Conservation (phyloP, 768 basidiomycete genomes). For the Lactifluus hygrophoroides region DNA sequence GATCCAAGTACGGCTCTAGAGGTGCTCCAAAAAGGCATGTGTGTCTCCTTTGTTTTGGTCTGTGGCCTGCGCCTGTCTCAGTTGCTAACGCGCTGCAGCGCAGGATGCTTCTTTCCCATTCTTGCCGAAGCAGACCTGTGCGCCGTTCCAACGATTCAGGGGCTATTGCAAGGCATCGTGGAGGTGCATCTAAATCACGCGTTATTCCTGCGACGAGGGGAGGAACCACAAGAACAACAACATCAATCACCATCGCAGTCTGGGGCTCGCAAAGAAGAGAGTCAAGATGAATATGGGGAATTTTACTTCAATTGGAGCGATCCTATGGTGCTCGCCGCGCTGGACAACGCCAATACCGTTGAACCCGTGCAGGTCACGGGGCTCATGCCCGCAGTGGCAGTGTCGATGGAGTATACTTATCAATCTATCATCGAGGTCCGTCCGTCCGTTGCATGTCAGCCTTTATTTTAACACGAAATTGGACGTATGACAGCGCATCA, state of each 20-base stretch:
- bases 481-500: background rate
- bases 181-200: constrained; percentile 42
- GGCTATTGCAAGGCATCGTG: constrained; percentile 33
- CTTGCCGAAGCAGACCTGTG: constrained; percentile 6
- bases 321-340: constrained; percentile 45
- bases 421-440: constrained; percentile 10
- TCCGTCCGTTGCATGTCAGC: background rate
- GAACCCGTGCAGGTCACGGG: background rate
- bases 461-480: background rate
- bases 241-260: constrained; percentile 24
- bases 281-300: constrained; percentile 66
- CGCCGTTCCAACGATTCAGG: constrained; percentile 4
- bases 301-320: constrained; percentile 55
- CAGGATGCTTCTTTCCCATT: constrained; percentile 10
- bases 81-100: background rate
- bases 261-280: constrained; percentile 48
- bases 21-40: constrained; percentile 10
- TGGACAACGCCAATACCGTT: background rate
- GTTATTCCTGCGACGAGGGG: constrained; percentile 30
- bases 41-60: background rate
- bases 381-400: background rate
- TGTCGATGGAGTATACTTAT: constrained; percentile 6
- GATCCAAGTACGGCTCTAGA: background rate
- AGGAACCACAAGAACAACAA: constrained; percentile 28
- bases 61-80: background rate